Base-by-base conservation (phyloP, 2,329 filamentous ascomycete genomes). In the Alternaria postmessia region DNA sequence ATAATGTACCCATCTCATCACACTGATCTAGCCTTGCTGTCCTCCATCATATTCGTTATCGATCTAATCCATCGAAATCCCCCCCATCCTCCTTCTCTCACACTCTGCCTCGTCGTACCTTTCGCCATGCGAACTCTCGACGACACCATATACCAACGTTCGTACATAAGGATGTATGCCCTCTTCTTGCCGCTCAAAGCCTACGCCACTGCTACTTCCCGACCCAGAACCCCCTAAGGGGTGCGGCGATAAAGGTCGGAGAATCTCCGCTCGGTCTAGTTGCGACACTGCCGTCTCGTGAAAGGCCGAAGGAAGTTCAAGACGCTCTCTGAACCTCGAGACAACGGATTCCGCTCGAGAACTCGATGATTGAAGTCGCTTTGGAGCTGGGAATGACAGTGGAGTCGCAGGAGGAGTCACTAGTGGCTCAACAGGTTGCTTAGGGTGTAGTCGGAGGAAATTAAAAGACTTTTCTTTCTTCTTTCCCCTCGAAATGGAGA, bases 281-380 rank as follows among this genome's bases (percentile, higher is more conserved):
- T 9, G 14, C 14, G 46, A 38, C 8, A 36, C 32, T n/a, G 46
- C 20, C 6, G 32, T 49, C 20, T 49, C 20, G 1, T 24, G n/a
- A 12, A 38, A 49, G 8, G 30, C 7, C 5, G 30, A 16, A 11
- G 46, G 46, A 18, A 49, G 46, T 26, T 49, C 32, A 3, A 49
- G 30, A 2, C 46, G 20, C 9, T 26, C 46, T 1, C 30, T 49
- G 5, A 36, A 49, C 46, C 36, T 49, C 20, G 32, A 38, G 1
- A 24, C 5, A 4, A 3, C 5, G 16, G 8, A 1, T 0, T 38
- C 20, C 6, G 8, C 1, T 32, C 22, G 5, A 0, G 7, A 1
- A 4, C 3, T 20, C 5, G 20, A 34, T 11, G 30, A 36, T 11
- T 36, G 18, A 16, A 14, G 18, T 24, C 18, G 30, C 46, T n/a